Percentiles rank a stretch among this genome's conserved stretches.
Conservation (phyloP, 2,329 filamentous ascomycete genomes). For the Calonectria pseudoturangicola region DNA sequence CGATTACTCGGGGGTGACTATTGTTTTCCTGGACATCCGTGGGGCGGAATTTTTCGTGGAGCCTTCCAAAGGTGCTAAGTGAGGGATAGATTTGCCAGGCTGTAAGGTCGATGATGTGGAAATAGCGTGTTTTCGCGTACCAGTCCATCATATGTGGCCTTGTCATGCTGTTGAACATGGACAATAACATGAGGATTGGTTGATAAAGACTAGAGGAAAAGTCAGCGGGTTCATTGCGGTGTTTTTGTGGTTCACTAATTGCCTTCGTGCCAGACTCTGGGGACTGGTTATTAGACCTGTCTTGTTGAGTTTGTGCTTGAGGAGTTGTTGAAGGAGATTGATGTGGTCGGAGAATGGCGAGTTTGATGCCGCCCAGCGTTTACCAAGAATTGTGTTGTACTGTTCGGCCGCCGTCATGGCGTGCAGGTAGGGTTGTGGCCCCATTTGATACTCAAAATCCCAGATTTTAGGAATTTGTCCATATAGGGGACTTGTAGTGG, state of each 20-base stretch:
- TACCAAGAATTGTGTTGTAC: conserved; percentile 48
- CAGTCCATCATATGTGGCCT: conserved; percentile 60
- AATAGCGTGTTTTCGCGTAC: conserved; percentile 64
- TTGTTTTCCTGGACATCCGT: conserved; percentile 52
- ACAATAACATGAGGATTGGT: conserved; percentile 55
- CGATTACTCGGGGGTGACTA: conserved; percentile 54
- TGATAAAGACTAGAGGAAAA: conserved; percentile 51
- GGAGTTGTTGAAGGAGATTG: conserved; percentile 52
- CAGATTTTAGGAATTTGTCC: conserved; percentile 58
- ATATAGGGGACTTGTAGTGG: conserved; percentile 43
- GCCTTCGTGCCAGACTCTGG: conserved; percentile 45
- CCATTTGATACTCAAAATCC: conserved; percentile 58
- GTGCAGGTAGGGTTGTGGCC: conserved; percentile 51
- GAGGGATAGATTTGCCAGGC: conserved; percentile 59
- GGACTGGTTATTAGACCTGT: conserved; percentile 43
- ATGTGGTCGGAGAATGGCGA: conserved; percentile 59
- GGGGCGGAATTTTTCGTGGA: conserved; percentile 56
- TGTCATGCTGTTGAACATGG: conserved; percentile 61
- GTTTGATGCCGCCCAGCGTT: conserved; percentile 54
- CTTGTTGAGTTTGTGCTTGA: conserved; percentile 51
- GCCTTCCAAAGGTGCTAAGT: conserved; percentile 50
- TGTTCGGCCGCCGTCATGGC: conserved; percentile 51
- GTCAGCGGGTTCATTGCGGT: neutral
- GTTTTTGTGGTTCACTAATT: neutral
- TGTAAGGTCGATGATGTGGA: conserved; percentile 58